Percentiles rank a stretch among this genome's conserved stretches.
Evolutionary conservation across 768 basidiomycete species (phyloP).

Genomic region (Macrolepiota albuminosa): DNA sequence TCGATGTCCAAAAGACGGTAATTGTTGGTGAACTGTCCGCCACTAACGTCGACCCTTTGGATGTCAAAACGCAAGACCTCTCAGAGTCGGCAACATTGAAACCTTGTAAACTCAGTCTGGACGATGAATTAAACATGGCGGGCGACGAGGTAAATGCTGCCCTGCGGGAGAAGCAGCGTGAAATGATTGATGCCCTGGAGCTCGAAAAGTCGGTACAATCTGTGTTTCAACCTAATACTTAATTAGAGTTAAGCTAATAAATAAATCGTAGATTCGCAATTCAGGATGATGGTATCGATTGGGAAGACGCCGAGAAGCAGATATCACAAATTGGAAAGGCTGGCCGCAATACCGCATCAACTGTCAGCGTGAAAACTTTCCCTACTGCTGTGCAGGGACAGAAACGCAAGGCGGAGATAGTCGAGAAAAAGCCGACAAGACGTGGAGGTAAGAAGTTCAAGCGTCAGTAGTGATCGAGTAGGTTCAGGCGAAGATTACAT

Average conservation of each 20-base stretch:
- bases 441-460: constrained; percentile 42
- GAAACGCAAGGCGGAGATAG: constrained; percentile 55
- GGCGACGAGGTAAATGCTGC: constrained; percentile 68
- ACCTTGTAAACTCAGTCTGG: constrained; percentile 42
- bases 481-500: not conserved
- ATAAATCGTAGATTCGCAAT: constrained; percentile 62
- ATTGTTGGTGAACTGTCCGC: constrained; percentile 61
- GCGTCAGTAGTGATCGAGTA: constrained; percentile 15
- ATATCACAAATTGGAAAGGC: constrained; percentile 39
- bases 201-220: constrained; percentile 67
- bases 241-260: constrained; percentile 13
- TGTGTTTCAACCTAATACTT: not conserved
- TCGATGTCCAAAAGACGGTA: constrained; percentile 75
- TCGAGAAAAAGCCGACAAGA: constrained; percentile 45
- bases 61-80: constrained; percentile 6
- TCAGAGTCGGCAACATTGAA: constrained; percentile 30
- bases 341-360: constrained; percentile 48
- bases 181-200: constrained; percentile 86
- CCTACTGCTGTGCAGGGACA: constrained; percentile 25
- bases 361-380: constrained; percentile 69
- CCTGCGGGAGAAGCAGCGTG: constrained; percentile 72
- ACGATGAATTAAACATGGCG: constrained; percentile 72
- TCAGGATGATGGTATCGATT: constrained; percentile 63
- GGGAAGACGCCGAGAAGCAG: constrained; percentile 71
- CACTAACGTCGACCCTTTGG: constrained; percentile 17